Evolutionary conservation across 2,329 filamentous ascomycete species (phyloP).

Genomic region (Cordyceps farinosa): DNA sequence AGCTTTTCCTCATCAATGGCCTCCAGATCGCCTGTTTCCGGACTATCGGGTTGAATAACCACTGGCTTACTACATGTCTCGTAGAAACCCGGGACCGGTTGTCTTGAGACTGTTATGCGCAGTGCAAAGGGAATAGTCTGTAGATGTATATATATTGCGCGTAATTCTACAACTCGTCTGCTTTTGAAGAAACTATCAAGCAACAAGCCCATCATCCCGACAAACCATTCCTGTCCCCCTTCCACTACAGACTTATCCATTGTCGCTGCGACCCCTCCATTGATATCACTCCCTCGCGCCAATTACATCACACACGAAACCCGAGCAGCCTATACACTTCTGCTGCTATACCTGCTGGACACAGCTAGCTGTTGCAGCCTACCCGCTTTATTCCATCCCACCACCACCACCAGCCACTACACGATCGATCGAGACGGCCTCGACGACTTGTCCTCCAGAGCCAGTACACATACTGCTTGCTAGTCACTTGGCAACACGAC

Average conservation of each 20-base stretch:
- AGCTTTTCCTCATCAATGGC: background rate
- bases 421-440: constrained; percentile 14
- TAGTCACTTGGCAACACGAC: background rate
- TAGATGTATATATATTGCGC: background rate
- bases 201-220: background rate
- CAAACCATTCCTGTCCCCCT: background rate
- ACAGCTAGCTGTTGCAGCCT: background rate
- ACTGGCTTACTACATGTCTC: constrained; percentile 12
- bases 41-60: background rate
- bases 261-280: background rate
- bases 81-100: background rate
- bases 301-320: constrained; percentile 2
- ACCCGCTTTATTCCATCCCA: constrained; percentile 13
- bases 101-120: background rate
- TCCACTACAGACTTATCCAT: background rate
- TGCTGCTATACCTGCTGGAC: background rate
- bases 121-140: background rate
- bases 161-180: background rate
- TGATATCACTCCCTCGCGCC: background rate
- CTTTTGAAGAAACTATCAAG: background rate
- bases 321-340: background rate
- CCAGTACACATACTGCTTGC: background rate
- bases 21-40: constrained; percentile 3
- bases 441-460: background rate
- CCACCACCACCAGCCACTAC: constrained; percentile 7